Evolutionary conservation across 176 grass and related monocot species (phyloP).

Genomic region (Phyllostachys edulis): DNA sequence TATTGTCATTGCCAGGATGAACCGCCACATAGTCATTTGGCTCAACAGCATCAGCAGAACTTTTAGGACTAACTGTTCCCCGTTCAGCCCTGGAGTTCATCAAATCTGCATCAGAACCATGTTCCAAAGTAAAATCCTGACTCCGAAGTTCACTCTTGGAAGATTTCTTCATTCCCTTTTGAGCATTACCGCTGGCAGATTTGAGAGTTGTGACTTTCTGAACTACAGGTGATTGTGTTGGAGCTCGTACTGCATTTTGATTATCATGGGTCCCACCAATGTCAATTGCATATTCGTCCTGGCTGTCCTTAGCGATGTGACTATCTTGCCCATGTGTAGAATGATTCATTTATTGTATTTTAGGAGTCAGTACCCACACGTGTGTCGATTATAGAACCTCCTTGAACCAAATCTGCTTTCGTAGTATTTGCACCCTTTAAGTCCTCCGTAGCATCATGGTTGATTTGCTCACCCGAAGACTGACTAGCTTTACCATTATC

Average conservation of each 20-base stretch:
- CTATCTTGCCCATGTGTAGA: conserved; percentile 23
- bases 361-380: neutral
- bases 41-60: conserved; percentile 32
- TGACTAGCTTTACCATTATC: conserved; percentile 8
- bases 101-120: conserved; percentile 33
- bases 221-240: conserved; percentile 1
- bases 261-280: conserved; percentile 1
- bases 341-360: conserved; percentile 24
- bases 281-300: conserved; percentile 18
- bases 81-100: conserved; percentile 7
- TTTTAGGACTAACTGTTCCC: conserved; percentile 27
- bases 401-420: conserved; percentile 26
- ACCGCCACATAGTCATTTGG: neutral
- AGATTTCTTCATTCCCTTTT: conserved; percentile 46
- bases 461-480: conserved; percentile 28
- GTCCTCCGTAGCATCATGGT: conserved; percentile 26
- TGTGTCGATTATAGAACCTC: conserved; percentile 21
- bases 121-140: conserved; percentile 26
- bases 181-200: conserved; percentile 22
- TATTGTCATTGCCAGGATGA: conserved; percentile 27
- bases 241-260: conserved; percentile 29
- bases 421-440: conserved; percentile 15
- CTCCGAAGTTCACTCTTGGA: conserved; percentile 38
- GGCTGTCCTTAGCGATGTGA: conserved; percentile 8
- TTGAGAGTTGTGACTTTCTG: conserved; percentile 18